Evolutionary conservation across 352 stramenopile genomes (phyloP), one percentile per base, ranked within the genome.

Genomic region (Phytopythium chamaehyphon): DNA sequence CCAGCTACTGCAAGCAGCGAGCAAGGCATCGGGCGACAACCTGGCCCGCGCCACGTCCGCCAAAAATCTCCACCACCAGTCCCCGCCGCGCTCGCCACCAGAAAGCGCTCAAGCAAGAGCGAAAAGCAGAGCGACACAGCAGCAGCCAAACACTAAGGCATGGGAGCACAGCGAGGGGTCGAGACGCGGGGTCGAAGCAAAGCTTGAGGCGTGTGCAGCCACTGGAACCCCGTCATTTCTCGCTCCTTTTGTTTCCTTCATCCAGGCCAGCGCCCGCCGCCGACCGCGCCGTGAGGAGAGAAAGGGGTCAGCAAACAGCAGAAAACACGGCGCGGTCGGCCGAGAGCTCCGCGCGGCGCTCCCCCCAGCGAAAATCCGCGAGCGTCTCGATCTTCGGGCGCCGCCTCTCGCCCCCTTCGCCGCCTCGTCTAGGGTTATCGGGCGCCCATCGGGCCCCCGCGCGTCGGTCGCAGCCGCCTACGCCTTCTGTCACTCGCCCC

Each of bases 291-390:
- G 54, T 73, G 55, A 82, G 73, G 73, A 84, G 76, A 86, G 70
- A 86, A 88, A 88, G 76, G 67, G 74, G 74, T 80, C 64, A 83
- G 60, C 55, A 88, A 88, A 84, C 51, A 87, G 75, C 71, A 66
- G 39, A 16, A 48, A 76, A 73, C 67, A 69, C 61, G 53, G 61
- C 54, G 47, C 45, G 35, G 48, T 43, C 18, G 45, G 51, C 52
- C 33, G 40, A 56, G 11, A 45, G 46, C 47, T 55, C 54, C 47
- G 35, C n/a, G 47, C 31, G 45, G 48, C 36, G n/a, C 22, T 40
- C 28, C 28, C 28, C 9, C 28, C 28, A 33, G 28, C 28, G 28
- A n/a, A n/a, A n/a, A n/a, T n/a, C n/a, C n/a, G n/a, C n/a, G n/a
- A n/a, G n/a, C n/a, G n/a, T n/a, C n/a, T n/a, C n/a, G n/a, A n/a